These are phyloP conservation scores for Rutstroemia sp. DNA, from an alignment of 2,329 filamentous ascomycete genomes.

Conservation along the genomic window DNA sequence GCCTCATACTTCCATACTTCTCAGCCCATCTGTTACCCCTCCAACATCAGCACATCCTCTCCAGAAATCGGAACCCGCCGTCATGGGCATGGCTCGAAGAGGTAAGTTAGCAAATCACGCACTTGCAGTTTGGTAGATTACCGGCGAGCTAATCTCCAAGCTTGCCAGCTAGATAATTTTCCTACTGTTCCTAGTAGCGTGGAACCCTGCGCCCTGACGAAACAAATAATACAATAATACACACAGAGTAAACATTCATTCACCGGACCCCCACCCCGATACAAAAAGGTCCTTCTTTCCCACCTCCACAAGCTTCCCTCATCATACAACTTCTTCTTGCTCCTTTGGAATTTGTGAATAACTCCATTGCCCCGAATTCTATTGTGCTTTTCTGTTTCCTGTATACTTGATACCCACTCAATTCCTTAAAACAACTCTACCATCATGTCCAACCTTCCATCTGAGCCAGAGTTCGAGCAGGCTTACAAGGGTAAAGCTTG, in stretches of 20 bases:
- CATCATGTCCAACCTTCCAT: constrained; percentile 72
- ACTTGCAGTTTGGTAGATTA: too few relatives aligned
- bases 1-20: too few relatives aligned
- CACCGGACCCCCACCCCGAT: not conserved
- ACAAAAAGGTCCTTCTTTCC: constrained; percentile 2
- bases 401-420: not conserved
- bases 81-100: too few relatives aligned
- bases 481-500: constrained; percentile 75
- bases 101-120: too few relatives aligned
- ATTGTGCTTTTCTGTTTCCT: not conserved
- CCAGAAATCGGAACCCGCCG: too few relatives aligned
- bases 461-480: constrained; percentile 97
- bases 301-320: not conserved
- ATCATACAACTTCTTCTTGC: not conserved
- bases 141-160: too few relatives aligned
- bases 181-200: not conserved
- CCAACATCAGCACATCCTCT: too few relatives aligned
- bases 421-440: not conserved
- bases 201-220: not conserved
- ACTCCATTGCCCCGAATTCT: too few relatives aligned
- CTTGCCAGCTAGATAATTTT: not conserved
- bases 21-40: too few relatives aligned
- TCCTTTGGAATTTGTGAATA: too few relatives aligned
- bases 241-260: not conserved
- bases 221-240: not conserved